Base-by-base conservation (phyloP, 75 land plant species). In the Gnetum montanum region DNA sequence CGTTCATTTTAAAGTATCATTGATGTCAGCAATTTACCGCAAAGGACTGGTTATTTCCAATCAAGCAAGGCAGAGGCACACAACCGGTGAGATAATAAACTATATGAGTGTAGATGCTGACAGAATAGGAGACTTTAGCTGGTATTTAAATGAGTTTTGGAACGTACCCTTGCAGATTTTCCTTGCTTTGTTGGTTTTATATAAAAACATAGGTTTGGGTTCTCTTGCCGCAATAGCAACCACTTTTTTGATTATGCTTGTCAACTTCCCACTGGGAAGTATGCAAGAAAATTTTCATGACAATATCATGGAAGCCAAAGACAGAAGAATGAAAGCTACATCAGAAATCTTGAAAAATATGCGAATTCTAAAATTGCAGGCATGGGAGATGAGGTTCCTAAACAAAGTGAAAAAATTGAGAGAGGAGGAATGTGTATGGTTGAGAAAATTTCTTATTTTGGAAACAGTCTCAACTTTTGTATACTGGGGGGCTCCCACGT, bases 71-170 rank as follows among this genome's bases (percentile, higher is more conserved):
- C 49, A 60, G 11, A 63, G 37, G 4, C 74, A 72, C 26, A 48
- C 76, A 18, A 70, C 60, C 33, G 76, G 69, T 1, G 68, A 73
- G 54, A 63, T 73, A 8, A 70, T 73, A 60, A 71, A 73, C 26
- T 71, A 62, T 46, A 71, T 70, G 67, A 51, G 68, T 19, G 74
- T 70, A 18, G 76, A 73, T 50, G 75, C 63, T 16, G 59, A 71
- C 8, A 20, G 67, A 16, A 34, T 73, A 18, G 59, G 69, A 1
- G 54, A 54, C 31, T 73, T 73, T 49, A 43, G 59, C 8, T 73
- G 75, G 76, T 62, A 61, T 15, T 18, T 73, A 22, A 57, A 73
- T 31, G 66, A 70, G 8, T 38, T 63, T 31, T 73, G 76, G 76
- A 28, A 46, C 27, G 60, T 73, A 15, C 76, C 76, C 29, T 34